A percentile compares a stretch with the other conserved stretches of the same genome.
These are phyloP conservation scores for Peronosclerospora sorghi DNA, from an alignment of 352 stramenopile species.

Conservation along the genomic window DNA sequence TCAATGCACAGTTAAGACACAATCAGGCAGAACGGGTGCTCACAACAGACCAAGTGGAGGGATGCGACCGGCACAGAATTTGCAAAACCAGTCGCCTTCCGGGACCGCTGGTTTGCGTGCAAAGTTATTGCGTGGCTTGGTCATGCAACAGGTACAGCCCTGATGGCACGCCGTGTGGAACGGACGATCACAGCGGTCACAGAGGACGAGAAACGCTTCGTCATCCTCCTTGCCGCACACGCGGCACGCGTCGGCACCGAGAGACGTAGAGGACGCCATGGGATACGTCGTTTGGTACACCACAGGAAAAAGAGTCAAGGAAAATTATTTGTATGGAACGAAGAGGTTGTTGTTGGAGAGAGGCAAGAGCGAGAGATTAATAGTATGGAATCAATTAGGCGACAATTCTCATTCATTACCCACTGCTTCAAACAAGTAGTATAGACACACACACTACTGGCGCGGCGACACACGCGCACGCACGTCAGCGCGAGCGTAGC, in stretches of 20 bases:
- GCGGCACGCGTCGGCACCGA: slow-evolving; percentile 67
- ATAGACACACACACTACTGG: slow-evolving; percentile 2
- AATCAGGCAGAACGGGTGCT: neutral
- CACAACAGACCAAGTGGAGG: slow-evolving; percentile 30
- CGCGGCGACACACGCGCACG: no score
- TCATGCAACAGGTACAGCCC: slow-evolving; percentile 66
- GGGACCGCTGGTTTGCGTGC: slow-evolving; percentile 61
- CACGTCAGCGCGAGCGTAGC: slow-evolving; percentile 28
- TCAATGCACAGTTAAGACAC: slow-evolving; percentile 4
- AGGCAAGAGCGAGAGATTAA: no score
- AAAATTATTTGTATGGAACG: neutral
- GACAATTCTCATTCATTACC: neutral
- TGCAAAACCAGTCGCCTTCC: slow-evolving; percentile 81
- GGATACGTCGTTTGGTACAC: neutral
- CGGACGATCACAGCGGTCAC: slow-evolving; percentile 62
- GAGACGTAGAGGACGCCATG: slow-evolving; percentile 18
- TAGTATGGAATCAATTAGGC: no score
- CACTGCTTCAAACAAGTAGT: slow-evolving; percentile 2
- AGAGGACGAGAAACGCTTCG: slow-evolving; percentile 70
- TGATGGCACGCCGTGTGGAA: slow-evolving; percentile 69
- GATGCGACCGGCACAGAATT: slow-evolving; percentile 63
- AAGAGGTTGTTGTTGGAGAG: no score
- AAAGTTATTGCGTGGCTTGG: slow-evolving; percentile 72
- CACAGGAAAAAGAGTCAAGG: slow-evolving; percentile 6
- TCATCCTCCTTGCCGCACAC: slow-evolving; percentile 68